Base-by-base conservation (phyloP, 140 eudicot genomes). In the Erigeron philadelphicus region DNA sequence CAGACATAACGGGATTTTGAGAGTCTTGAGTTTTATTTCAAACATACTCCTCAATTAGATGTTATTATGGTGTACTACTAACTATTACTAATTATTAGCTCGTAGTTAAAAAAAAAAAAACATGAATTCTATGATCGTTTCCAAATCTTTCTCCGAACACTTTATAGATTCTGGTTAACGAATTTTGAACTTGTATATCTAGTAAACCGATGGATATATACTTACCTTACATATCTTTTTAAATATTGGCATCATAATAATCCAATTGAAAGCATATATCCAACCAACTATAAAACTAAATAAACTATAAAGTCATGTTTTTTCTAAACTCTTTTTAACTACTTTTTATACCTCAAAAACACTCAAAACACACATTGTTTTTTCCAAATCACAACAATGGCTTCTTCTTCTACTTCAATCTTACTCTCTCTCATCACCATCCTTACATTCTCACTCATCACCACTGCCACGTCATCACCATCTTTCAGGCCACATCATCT, bases 401-500 rank as follows among this genome's bases (percentile, higher is more conserved):
- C 69, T 82, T 16, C 47, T 76, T 64, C 42, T 64, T 78, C 44
- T 74, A 43, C 64, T 62, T 45, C 68, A 72, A 73, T 68, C 38
- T 31, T 31, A 31, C 54, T 58, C 53, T 12, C 13, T 50, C 71
- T 67, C 71, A 67, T 61, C 55, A 60, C 53, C 21, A 13, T 13
- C 17, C 16, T 25, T 45, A 11, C 66, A 68, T 59, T 25, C 47
- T 9, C 66, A 68, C 55, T 77, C 77, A 42, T 73, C 47, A 67
- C 62, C 45, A 68, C 23, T 23, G 3, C 76, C 64, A 47, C 80
- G 18, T 49, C 38, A 52, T 13, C 21, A 15, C 15, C 35, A 31
- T 57, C 15, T 58, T 74, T 70, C 81, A 67, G 77, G 71, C 73
- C 73, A 50, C 76, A 66, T 1, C 76, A 13, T 70, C 61, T 76